Evolutionary conservation across 1,284 basidiomycete genomes (phyloP).

Genomic region (Leccinum colubrinum): DNA sequence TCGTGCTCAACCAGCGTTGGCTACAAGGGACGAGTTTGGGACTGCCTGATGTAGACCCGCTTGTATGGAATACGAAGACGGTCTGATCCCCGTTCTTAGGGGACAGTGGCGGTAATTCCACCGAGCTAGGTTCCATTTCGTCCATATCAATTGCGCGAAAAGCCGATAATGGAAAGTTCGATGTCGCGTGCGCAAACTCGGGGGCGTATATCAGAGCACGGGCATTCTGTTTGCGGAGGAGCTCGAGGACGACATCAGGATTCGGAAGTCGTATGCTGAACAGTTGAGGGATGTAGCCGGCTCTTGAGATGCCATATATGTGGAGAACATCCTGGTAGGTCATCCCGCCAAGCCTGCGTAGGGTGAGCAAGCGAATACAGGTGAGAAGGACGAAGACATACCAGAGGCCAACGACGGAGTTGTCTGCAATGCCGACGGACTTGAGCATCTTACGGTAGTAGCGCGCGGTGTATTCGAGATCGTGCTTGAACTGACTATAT

Average conservation of each 20-base stretch:
- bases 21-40: constrained; percentile 71
- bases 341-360: constrained; percentile 61
- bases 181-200: constrained; percentile 39
- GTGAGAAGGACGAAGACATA: constrained; percentile 32
- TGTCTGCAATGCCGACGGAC: constrained; percentile 41
- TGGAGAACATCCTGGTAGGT: constrained; percentile 66
- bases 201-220: constrained; percentile 60
- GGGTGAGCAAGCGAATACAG: constrained; percentile 6
- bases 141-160: constrained; percentile 44
- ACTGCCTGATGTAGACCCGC: constrained; percentile 70
- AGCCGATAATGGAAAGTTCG: constrained; percentile 45
- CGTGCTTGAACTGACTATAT: constrained; percentile 50
- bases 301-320: constrained; percentile 68
- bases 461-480: constrained; percentile 52
- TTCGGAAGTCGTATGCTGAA: constrained; percentile 71
- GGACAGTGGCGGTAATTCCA: constrained; percentile 45
- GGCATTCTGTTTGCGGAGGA: constrained; percentile 55
- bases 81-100: constrained; percentile 43
- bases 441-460: constrained; percentile 52
- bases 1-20: constrained; percentile 57
- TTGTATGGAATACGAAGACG: constrained; percentile 71
- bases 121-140: constrained; percentile 35
- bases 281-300: constrained; percentile 70
- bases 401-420: constrained; percentile 69
- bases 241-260: constrained; percentile 62